phyloP scores from a whole-genome alignment of 139 green algal species.

The Chlorella sp. region DNA sequence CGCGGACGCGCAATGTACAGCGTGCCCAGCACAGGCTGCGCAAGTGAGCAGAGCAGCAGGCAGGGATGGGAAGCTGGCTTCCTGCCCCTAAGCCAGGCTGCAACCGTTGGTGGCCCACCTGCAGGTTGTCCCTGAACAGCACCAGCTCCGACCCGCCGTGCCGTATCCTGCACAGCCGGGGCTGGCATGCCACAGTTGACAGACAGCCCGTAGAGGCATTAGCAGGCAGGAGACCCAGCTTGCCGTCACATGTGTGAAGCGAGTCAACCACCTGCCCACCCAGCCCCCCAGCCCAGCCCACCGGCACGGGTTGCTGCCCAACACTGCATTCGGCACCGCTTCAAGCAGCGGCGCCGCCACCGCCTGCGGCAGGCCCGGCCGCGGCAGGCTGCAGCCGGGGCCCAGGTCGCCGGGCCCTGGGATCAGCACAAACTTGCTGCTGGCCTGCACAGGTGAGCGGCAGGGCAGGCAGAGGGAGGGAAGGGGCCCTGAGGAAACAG shows the following conservation, averaged over 20 bases:
- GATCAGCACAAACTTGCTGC: constrained; percentile 84
- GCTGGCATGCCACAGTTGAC: no score
- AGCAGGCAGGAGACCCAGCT: no score
- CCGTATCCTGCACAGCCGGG: constrained; percentile 60
- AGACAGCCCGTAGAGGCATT: no score
- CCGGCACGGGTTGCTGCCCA: constrained; percentile 87
- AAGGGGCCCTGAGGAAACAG: no score
- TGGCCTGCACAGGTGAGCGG: constrained; percentile 49
- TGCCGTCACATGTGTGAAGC: neutral
- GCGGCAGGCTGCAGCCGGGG: constrained; percentile 70
- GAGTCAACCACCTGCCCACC: neutral
- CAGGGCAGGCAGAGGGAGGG: no score
- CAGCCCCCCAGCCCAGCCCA: constrained; percentile 30
- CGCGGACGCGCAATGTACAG: no score
- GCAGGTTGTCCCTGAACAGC: constrained; percentile 78
- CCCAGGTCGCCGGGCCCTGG: constrained; percentile 86
- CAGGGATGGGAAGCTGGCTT: no score
- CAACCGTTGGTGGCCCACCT: constrained; percentile 22
- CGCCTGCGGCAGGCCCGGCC: constrained; percentile 69
- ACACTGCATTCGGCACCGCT: constrained; percentile 66
- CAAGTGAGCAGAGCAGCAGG: no score
- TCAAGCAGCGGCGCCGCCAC: constrained; percentile 64
- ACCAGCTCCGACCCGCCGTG: constrained; percentile 75
- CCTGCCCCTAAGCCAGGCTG: no score
- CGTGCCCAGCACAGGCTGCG: no score